phyloP scores from a whole-genome alignment of 2,329 filamentous ascomycete species.

The Immersiporthe knoxdaviesiana region DNA sequence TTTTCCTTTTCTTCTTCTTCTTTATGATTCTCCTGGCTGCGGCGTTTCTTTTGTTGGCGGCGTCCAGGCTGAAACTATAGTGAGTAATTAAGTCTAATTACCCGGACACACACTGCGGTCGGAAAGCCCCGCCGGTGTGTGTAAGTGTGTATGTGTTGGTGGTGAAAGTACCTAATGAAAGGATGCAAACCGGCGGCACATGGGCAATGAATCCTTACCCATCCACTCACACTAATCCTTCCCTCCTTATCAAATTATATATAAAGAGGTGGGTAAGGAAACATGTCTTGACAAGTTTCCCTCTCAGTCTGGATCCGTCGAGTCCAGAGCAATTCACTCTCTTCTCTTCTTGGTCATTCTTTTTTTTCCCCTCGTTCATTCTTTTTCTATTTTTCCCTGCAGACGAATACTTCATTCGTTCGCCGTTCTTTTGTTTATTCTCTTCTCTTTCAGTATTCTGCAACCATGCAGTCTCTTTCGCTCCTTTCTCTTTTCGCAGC shows the following conservation, averaged over 20 bases:
- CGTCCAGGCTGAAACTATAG: constrained; percentile 11
- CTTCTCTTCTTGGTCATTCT: not conserved
- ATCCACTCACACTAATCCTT: not conserved
- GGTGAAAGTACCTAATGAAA: constrained; percentile 7
- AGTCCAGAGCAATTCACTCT: not conserved
- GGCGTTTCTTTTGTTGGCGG: not conserved
- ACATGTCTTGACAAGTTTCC: not conserved
- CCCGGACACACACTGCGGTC: not conserved
- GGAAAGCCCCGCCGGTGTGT: not conserved
- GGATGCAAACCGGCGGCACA: not conserved
- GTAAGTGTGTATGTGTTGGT: too few relatives aligned
- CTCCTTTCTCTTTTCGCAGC: constrained; percentile 14
- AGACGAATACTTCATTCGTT: not conserved
- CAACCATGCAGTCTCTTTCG: constrained; percentile 15
- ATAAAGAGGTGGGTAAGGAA: not conserved
- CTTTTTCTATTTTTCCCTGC: not conserved
- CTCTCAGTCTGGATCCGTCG: not conserved
- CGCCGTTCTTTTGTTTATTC: not conserved
- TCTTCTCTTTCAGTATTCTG: not conserved
- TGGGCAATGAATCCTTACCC: not conserved
- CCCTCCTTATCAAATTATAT: constrained; percentile 3
- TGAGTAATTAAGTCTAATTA: not conserved
- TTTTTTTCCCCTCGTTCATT: not conserved
- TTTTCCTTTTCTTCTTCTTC: not conserved
- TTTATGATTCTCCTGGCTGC: not conserved